Evolutionary conservation across 176 grass and related monocot species (phyloP), one percentile per base, ranked within the genome.

Genomic region (Oryza longistaminata): DNA sequence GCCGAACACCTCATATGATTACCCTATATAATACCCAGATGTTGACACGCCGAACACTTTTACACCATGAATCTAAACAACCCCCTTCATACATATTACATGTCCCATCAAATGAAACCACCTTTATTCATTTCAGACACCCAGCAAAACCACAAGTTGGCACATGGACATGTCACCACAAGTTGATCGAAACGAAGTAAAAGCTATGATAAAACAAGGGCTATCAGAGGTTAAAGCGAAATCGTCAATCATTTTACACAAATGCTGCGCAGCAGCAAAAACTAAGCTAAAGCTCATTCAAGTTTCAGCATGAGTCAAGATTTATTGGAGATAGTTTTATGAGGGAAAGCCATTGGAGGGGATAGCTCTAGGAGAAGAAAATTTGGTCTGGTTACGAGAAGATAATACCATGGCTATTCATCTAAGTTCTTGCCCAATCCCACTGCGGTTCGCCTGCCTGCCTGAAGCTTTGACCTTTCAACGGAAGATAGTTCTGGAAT

Each of bases 391-490:
- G 43, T 7, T n/a, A 73, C 25, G 6, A 71, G 33, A 64, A n/a
- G 31, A 70, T 0, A 43, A 4, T 17, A 11, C 2, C 82, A 40
- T 50, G 49, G 29, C 29, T 31, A n/a, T 31, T 31, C 29, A 24
- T 33, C 83, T n/a, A n/a, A 79, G 74, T 86, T 74, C 42, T 83
- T 84, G 66, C 66, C 75, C 55, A 91, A n/a, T 87, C 0, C 65
- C 4, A 75, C 79, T 49, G 80, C 79, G 82, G 91, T n/a, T n/a
- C n/a, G n/a, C 89, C 82, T 94, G 75, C 43, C n/a, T 91, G 86
- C 80, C 86, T 85, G n/a, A 22, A 91, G 83, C 50, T 94, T 70
- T 91, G 86, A 0, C 92, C 92, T 76, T 94, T n/a, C 92, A 0
- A 79, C 74, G 65, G 74, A 67, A 60, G 80, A 45, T 88, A 91